phyloP scores from a whole-genome alignment of 129 eudicot genomes.

The Helianthus tuberosus region DNA sequence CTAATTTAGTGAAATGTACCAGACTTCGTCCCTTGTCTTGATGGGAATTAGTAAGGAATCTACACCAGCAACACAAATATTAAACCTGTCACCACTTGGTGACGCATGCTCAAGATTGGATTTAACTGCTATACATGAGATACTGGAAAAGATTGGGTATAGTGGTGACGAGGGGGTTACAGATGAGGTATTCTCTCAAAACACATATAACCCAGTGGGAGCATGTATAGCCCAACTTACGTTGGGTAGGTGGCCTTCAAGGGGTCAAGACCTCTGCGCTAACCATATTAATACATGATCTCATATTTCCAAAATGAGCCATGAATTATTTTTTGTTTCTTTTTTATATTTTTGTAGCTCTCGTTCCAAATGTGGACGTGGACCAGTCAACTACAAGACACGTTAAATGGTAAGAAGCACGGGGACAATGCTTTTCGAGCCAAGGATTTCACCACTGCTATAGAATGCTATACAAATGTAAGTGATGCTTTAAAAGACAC shows the following conservation, averaged over 20 bases:
- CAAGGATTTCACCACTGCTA: constrained; percentile 71
- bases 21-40: constrained; percentile 73
- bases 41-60: constrained; percentile 56
- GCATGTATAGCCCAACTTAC: too few species aligned
- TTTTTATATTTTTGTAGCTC: constrained; percentile 46
- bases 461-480: constrained; percentile 66
- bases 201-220: background rate
- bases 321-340: background rate
- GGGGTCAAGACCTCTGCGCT: too few species aligned
- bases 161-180: constrained; percentile 88
- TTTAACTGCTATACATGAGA: constrained; percentile 88
- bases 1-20: constrained; percentile 24
- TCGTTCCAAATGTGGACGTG: constrained; percentile 97
- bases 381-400: constrained; percentile 84
- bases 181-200: constrained; percentile 57
- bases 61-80: constrained; percentile 34
- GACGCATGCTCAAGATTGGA: constrained; percentile 88
- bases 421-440: constrained; percentile 82
- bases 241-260: too few species aligned
- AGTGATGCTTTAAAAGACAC: constrained; percentile 12
- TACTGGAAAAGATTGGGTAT: constrained; percentile 73
- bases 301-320: background rate
- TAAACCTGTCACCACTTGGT: constrained; percentile 74
- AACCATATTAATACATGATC: background rate
- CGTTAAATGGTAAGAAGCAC: constrained; percentile 69